Base-by-base conservation (phyloP, 805 yeast genomes). In the Candida sonorensis region DNA sequence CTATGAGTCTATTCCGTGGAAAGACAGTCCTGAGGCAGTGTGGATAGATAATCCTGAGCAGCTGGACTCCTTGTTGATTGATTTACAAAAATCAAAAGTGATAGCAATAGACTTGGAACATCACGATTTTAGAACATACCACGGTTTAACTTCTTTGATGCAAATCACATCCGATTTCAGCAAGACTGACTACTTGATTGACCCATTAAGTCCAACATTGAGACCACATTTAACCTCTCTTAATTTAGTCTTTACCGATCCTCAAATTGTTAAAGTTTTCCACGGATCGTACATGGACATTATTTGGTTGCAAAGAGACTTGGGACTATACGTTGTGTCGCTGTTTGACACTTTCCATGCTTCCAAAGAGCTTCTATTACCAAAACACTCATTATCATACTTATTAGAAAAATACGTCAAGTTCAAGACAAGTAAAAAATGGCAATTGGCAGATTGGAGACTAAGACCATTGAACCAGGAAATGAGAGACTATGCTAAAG, bases 261-360 rank as follows among this genome's bases (percentile, higher is more conserved):
- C 97, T 0, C 45, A 59, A 5, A 77, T 90, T 20, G 64, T 85
- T 18, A 92, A 92, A 52, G 94, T 92, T 1, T 76, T 92, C 44
- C 99, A 92, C 55, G 99, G 99, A 39, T 95, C 98, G 0, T 79
- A 75, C 45, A 87, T 86, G 95, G 99, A 92, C 64, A 82, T 92
- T 4, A 78, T 86, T 27, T 92, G 99, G 99, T 64, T 92, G 22
- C 99, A 92, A 61, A 68, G 97, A 42, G 98, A 92, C 51, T 67
- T 92, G 35, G 99, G 99, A 0, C 57, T 92, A 8, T 92, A 92
- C 48, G 62, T 92, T 5, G 98, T 92, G 5, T 72, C 88, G 27
- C 58, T 92, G 18, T 90, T 92, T 55, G 99, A 92, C 57, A 92
- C 98, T 0, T 90, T 71, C 54, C 88, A 81, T 59, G 98, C 98